Conservation (phyloP, 2,329 filamentous ascomycete genomes). For the Alternaria panax region DNA sequence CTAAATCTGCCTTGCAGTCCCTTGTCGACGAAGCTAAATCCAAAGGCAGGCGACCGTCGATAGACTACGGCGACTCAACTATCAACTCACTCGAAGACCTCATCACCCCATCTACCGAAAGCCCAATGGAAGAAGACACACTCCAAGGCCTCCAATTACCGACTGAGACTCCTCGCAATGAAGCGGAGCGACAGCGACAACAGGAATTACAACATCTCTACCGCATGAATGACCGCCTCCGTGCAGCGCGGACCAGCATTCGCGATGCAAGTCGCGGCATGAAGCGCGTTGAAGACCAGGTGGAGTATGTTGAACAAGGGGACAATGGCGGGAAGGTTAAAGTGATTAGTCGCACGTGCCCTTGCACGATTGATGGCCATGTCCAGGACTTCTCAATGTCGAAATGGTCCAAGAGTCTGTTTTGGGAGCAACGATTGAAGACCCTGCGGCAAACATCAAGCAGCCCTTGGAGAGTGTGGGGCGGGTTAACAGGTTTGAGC, state of each 20-base stretch:
- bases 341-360: constrained; percentile 26
- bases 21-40: constrained; percentile 51
- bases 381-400: constrained; percentile 26
- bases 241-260: constrained; percentile 52
- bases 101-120: constrained; percentile 39
- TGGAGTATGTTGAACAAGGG: constrained; percentile 45
- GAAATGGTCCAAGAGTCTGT: constrained; percentile 34
- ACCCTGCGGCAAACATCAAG: constrained; percentile 16
- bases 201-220: constrained; percentile 54
- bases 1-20: constrained; percentile 49
- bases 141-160: constrained; percentile 41
- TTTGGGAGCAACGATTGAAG: constrained; percentile 37
- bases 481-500: constrained; percentile 50
- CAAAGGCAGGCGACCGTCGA: constrained; percentile 21
- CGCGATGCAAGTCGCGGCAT: constrained; percentile 55
- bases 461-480: constrained; percentile 28
- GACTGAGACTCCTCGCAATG: constrained; percentile 41
- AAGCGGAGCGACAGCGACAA: constrained; percentile 52
- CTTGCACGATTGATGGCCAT: constrained; percentile 22
- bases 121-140: constrained; percentile 44
- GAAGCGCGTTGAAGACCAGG: constrained; percentile 50
- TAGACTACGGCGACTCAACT: constrained; percentile 55
- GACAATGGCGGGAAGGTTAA: constrained; percentile 20
- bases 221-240: constrained; percentile 52
- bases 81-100: constrained; percentile 58